Conservation (phyloP, 768 basidiomycete species). For the Candolleomyces aberdarensis region DNA sequence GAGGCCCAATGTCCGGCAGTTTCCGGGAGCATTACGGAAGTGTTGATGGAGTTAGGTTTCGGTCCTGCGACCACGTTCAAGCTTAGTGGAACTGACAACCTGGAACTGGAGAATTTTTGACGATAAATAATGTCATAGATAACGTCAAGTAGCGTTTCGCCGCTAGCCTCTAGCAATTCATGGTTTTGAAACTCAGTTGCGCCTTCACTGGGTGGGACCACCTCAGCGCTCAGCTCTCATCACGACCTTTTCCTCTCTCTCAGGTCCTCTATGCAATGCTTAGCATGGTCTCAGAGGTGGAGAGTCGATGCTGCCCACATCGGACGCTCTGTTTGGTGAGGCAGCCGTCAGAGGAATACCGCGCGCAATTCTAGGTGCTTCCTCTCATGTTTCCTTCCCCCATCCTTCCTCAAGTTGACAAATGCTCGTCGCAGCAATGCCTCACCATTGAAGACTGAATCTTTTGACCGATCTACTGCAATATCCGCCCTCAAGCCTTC, state of each 20-base stretch:
- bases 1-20: too few species aligned
- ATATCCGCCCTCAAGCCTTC: slow-evolving; percentile 64
- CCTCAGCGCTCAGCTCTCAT: too few species aligned
- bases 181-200: too few species aligned
- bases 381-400: background rate
- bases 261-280: background rate
- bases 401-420: slow-evolving; percentile 12
- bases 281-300: slow-evolving; percentile 90
- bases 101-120: too few species aligned
- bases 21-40: too few species aligned
- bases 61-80: too few species aligned
- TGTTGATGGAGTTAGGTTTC: too few species aligned
- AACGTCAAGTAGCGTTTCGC: too few species aligned
- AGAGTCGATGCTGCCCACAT: slow-evolving; percentile 89
- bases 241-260: background rate
- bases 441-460: slow-evolving; percentile 83
- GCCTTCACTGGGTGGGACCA: too few species aligned
- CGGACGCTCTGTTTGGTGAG: slow-evolving; percentile 72
- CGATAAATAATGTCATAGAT: too few species aligned
- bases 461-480: slow-evolving; percentile 76
- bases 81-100: too few species aligned
- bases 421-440: slow-evolving; percentile 52
- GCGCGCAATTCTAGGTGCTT: slow-evolving; percentile 53
- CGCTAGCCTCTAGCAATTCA: too few species aligned
- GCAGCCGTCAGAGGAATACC: slow-evolving; percentile 67